Conservation (phyloP, 225 moss, liverwort and hornwort species). For the Anthoceros angustus region DNA sequence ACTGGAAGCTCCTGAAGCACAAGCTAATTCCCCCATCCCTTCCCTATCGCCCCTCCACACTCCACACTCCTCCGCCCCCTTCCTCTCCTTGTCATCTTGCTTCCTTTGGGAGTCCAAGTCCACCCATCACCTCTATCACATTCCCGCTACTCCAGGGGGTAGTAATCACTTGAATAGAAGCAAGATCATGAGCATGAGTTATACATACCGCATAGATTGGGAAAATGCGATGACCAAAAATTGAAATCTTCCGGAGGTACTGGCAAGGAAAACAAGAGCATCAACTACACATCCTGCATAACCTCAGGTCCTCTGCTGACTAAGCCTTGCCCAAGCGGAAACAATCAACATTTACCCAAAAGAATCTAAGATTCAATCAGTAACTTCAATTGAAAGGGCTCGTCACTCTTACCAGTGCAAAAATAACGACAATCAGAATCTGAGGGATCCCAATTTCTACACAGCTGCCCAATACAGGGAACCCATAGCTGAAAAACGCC, state of each 20-base stretch:
- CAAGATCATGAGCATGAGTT: background rate
- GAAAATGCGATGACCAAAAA: conserved; percentile 70
- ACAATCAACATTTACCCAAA: background rate
- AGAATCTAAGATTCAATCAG: background rate
- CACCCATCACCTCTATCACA: no score
- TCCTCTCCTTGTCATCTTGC: no score
- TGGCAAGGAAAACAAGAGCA: conserved; percentile 16
- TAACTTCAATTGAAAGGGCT: background rate
- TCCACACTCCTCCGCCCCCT: no score
- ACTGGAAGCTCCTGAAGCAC: no score
- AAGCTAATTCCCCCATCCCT: no score
- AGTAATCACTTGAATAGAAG: conserved; percentile 1
- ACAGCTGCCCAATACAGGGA: conserved; percentile 73
- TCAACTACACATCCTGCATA: background rate
- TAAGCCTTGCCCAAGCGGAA: background rate
- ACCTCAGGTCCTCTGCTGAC: background rate
- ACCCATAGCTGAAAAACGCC: conserved; percentile 76
- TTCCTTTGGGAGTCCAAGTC: no score
- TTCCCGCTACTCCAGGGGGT: background rate
- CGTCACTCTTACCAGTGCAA: conserved; percentile 59
- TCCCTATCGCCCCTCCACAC: no score
- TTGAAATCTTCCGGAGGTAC: conserved; percentile 71
- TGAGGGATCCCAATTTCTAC: conserved; percentile 84
- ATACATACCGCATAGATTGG: conserved; percentile 86
- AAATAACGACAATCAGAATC: conserved; percentile 60